These are phyloP conservation scores for Linnemannia hyalina DNA, from an alignment of 192 early-diverging fungal genomes.

Conservation along the genomic window DNA sequence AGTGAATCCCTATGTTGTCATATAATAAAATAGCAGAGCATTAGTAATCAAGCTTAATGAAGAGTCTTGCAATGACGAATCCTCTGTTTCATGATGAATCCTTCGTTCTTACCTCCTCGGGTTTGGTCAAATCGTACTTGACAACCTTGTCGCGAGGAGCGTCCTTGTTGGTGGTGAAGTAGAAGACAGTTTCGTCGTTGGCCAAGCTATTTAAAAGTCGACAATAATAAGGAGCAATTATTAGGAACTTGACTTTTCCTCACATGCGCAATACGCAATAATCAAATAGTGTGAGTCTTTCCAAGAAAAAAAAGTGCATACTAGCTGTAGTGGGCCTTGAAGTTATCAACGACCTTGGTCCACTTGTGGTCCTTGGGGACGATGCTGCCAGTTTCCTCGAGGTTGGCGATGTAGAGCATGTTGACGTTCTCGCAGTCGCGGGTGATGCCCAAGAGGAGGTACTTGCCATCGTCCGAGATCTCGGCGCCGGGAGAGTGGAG, in stretches of 20 bases:
- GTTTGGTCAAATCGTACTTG: constrained; percentile 70
- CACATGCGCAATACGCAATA: background rate
- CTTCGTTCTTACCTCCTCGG: constrained; percentile 55
- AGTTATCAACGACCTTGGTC: constrained; percentile 66
- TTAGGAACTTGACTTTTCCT: background rate
- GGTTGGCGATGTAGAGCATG: constrained; percentile 59
- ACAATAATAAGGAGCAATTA: background rate
- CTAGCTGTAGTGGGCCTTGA: constrained; percentile 61
- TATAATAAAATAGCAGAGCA: background rate
- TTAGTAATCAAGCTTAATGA: background rate
- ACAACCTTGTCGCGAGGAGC: constrained; percentile 73
- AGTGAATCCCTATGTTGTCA: constrained; percentile 58
- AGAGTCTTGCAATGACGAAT: background rate
- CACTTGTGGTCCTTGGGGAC: constrained; percentile 43
- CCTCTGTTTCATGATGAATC: background rate
- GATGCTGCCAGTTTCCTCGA: constrained; percentile 34
- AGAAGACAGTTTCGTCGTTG: constrained; percentile 71
- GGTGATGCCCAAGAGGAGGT: constrained; percentile 63
- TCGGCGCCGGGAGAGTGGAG: constrained; percentile 31
- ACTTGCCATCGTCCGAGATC: constrained; percentile 71
- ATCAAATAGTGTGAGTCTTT: background rate
- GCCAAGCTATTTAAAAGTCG: constrained; percentile 52
- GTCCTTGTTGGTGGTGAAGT: constrained; percentile 70
- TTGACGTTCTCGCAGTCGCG: constrained; percentile 62
- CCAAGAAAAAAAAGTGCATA: constrained; percentile 12